Evolutionary conservation across 2,329 filamentous ascomycete genomes (phyloP).

Genomic region (Alternaria ethzedia): DNA sequence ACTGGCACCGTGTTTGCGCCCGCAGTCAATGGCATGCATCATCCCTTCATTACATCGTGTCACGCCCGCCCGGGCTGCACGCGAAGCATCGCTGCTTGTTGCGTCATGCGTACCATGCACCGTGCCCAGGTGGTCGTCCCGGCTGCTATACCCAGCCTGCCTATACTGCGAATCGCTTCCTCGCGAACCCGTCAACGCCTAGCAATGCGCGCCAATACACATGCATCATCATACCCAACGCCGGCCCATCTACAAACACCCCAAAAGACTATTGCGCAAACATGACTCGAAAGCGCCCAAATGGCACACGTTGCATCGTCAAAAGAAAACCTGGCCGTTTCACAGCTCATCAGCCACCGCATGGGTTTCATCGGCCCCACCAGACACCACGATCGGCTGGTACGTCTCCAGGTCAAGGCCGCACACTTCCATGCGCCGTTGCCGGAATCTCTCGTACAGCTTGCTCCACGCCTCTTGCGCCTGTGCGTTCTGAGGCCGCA

Average conservation of each 20-base stretch:
- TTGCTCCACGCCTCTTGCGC: conserved; percentile 58
- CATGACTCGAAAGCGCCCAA: neutral
- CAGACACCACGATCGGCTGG: conserved; percentile 29
- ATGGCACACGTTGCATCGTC: conserved; percentile 1
- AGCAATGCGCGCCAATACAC: conserved; percentile 1
- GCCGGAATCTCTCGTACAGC: conserved; percentile 57
- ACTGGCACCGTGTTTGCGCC: conserved; percentile 1
- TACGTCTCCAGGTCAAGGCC: conserved; percentile 59
- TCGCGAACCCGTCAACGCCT: conserved; percentile 6
- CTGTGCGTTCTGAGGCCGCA: conserved; percentile 54
- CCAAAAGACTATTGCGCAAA: neutral
- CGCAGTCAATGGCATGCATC: neutral
- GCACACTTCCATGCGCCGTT: conserved; percentile 59
- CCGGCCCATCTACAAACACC: neutral
- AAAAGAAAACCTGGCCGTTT: conserved; percentile 6
- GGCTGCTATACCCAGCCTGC: conserved; percentile 7
- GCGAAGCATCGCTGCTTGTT: conserved; percentile 9
- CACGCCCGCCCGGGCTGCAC: neutral
- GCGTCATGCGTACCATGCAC: conserved; percentile 19
- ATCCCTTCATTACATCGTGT: neutral
- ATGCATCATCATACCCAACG: neutral
- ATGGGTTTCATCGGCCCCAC: conserved; percentile 6
- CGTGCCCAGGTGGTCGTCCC: neutral
- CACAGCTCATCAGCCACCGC: conserved; percentile 14
- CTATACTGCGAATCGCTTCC: conserved; percentile 7